Evolutionary conservation across 1,284 basidiomycete species (phyloP), one percentile per base, ranked within the genome.

Genomic region (Waitea zeae): DNA sequence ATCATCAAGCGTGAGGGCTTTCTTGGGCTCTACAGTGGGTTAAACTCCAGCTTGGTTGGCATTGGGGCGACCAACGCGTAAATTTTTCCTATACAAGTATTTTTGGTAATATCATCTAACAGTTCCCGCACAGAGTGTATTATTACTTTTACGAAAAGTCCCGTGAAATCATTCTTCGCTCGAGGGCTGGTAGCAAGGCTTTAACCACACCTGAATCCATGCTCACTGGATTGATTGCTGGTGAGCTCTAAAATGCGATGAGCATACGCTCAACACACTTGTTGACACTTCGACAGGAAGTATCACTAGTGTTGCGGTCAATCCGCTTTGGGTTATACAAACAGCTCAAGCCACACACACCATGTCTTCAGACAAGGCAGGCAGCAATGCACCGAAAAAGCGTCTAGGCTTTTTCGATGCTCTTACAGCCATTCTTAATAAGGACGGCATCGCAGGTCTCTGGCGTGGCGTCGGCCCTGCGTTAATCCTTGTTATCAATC

Each of bases 381-480:
- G 51, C 6, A 40, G 49, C 9, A 44, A 49, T 13, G 49, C 44
- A 5, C 37, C 43, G 9, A 35, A n/a, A 12, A 67, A 60, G 51
- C 80, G 75, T 39, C 68, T 78, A 12, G 67, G 76, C 5, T 64
- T 84, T 40, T 36, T 75, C 9, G 67, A 83, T 47, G 86, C 83
- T 2, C 59, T 86, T 22, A 55, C 65, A 36, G 67, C 67, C 41
- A 87, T 98, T 41, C 46, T 90, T 29, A 64, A 70, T 35, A 77
- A 78, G 42, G 84, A 81, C 48, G 93, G 93, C 9, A 45, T 74
- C 14, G 53, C 64, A 14, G 92, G 80, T 1, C 82, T 99, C 49
- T 97, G 86, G 82, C 69, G 89, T 36, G 95, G 95, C n/a, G 70
- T 99, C 28, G 89, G 90, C 0, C 92, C 95, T 2, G 92, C 93